Evolutionary conservation across 371 early-diverging fungal species (phyloP).

Genomic region (Mucor mucedo): DNA sequence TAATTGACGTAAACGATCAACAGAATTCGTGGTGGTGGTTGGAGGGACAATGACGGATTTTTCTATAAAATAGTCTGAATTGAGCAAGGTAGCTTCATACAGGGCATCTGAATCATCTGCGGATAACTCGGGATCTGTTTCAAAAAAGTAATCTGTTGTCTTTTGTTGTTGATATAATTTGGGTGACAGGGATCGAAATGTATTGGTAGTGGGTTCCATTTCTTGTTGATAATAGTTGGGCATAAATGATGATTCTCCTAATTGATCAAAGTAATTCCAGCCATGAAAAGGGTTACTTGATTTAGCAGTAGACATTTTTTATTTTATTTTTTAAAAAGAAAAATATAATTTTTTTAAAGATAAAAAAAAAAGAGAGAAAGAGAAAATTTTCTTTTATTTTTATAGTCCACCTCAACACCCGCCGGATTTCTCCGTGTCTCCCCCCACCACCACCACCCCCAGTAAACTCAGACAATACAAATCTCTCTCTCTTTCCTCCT

Average conservation of each 20-base stretch:
- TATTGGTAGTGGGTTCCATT: neutral
- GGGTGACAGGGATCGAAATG: conserved; percentile 17
- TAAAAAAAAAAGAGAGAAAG: neutral
- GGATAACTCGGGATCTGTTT: neutral
- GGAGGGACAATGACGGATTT: neutral
- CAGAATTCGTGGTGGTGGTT: neutral
- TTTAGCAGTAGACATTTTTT: conserved; percentile 1
- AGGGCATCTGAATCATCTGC: conserved; percentile 14
- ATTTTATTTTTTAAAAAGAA: too few species aligned
- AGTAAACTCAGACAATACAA: too few species aligned
- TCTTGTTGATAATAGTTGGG: conserved; percentile 18
- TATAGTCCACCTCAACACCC: too few species aligned
- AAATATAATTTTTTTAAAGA: too few species aligned
- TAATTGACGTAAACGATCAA: conserved; percentile 18
- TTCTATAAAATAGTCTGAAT: conserved; percentile 1
- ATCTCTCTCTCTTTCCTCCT: too few species aligned
- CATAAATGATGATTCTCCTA: conserved; percentile 2
- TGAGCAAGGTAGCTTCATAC: conserved; percentile 19
- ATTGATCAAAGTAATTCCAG: neutral
- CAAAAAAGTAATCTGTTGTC: neutral
- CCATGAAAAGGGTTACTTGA: conserved; percentile 5
- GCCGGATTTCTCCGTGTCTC: too few species aligned
- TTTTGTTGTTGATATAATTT: conserved; percentile 8
- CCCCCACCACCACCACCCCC: too few species aligned
- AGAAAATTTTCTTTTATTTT: neutral